Base-by-base conservation (phyloP, 768 basidiomycete genomes). In the Termitomyces sp. region DNA sequence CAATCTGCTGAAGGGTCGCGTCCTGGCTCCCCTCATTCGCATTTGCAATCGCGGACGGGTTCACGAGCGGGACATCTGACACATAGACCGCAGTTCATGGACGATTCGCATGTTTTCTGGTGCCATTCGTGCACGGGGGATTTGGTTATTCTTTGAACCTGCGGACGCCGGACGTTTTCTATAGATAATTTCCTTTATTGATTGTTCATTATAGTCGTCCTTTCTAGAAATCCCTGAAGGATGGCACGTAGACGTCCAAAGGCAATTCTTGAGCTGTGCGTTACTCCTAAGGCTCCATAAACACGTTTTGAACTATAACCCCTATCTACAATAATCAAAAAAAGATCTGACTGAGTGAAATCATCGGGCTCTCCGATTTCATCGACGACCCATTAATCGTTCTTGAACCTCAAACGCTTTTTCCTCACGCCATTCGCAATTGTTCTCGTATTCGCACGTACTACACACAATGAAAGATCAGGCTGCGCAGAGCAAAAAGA, bases 31-130 rank as follows among this genome's bases (percentile, higher is more conserved):
- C 55, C 65, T 62, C 54, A 65, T 22, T 60, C 65, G 24, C 61
- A 67, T 46, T 61, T 59, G 30, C 64, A 64, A 24, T 64, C 64
- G 6, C 51, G 30, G 5, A 38, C 60, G n/a, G 26, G 47, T 26
- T 64, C 64, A 40, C 61, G 58, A 28, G 32, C 50, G 26, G 58
- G 51, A 11, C 40, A 54, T 55, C 63, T 68, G 45, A 55, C 60
- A 30, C 70, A 71, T 59, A 82, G 85, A 50, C 78, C 87, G 3
- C 89, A 90, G 64, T 93, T 92, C 65, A 72, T 92, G 72, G 91
- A 93, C 63, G 90, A 93, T 61, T 84, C 90, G 26, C 90, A 93
- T 66, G 82, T 93, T 17, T 93, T 93, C 71, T 93, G 91, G 90
- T 93, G 90, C 71, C 79, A 84, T 64, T 82, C 87, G 19, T 93